A percentile compares a stretch with the other conserved stretches of the same genome.
Conservation (phyloP, 371 early-diverging fungal genomes). For the Mucor ambiguus region DNA sequence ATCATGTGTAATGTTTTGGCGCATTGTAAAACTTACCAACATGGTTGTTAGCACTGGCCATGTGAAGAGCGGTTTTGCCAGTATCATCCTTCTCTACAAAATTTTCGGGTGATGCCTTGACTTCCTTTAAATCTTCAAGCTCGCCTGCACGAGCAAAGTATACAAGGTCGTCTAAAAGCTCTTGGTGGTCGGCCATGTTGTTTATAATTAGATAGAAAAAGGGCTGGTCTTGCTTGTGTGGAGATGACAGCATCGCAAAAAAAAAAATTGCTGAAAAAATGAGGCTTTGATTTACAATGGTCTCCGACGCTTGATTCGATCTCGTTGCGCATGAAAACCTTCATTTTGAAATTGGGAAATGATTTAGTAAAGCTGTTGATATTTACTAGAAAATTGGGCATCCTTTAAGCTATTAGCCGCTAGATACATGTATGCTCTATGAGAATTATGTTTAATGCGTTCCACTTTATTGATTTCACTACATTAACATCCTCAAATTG, state of each 20-base stretch:
- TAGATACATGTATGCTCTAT: too few species aligned
- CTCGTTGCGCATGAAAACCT: neutral
- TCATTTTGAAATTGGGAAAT: too few species aligned
- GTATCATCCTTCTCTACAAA: conserved; percentile 48
- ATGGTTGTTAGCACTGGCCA: conserved; percentile 87
- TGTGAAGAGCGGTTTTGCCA: conserved; percentile 81
- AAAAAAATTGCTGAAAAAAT: conserved; percentile 5
- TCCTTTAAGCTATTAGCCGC: too few species aligned
- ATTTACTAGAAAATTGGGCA: too few species aligned
- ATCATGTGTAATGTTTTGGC: neutral
- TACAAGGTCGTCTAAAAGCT: conserved; percentile 61
- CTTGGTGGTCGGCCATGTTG: conserved; percentile 22
- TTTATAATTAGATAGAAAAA: neutral
- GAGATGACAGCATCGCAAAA: conserved; percentile 3
- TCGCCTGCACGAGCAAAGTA: conserved; percentile 80
- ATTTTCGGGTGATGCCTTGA: conserved; percentile 41
- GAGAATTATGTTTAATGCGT: too few species aligned
- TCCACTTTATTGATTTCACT: too few species aligned
- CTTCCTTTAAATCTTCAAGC: conserved; percentile 66
- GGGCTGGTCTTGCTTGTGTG: neutral
- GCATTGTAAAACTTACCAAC: conserved; percentile 43
- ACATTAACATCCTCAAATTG: too few species aligned
- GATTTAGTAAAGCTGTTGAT: neutral
- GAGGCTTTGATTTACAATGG: conserved; percentile 1
- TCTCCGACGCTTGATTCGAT: conserved; percentile 1